Evolutionary conservation across 2,329 filamentous ascomycete species (phyloP), one percentile per base, ranked within the genome.

Genomic region (Nothophoma quercina): DNA sequence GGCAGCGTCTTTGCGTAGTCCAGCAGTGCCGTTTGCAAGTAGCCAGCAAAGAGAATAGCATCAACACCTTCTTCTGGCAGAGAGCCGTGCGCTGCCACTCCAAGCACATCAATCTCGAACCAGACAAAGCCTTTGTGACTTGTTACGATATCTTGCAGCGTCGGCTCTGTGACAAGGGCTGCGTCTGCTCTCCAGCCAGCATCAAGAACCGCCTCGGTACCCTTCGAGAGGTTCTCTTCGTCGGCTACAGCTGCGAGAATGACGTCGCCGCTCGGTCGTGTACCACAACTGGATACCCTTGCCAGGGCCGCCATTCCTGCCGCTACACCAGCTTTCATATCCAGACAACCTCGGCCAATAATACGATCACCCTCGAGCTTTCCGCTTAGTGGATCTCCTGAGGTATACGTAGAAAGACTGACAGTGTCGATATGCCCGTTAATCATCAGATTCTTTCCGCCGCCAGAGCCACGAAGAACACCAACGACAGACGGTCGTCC

Each of bases 341-440:
- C 81, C 8, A 77, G 70, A 4, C 76, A 68, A 0, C 81, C 81
- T 9, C 81, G 73, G 0, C 81, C 80, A 40, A 47, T 59, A 4
- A 59, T 18, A 15, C 51, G 52, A 6, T 46, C 55, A n/a, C 32
- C 41, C 12, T 23, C 23, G 2, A 67, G 30, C 7, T 70, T 57
- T 2, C 81, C 81, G 8, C 75, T 76, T 1, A 83, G 61, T 0
- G 80, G 71, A 30, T 83, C 74, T 2, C 68, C 71, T 1, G 48
- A 51, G 1, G 78, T 76, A 49, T 83, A 83, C 2, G 79, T 79
- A 5, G 70, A 59, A 0, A 79, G 58, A 5, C 76, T 83, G 5
- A 83, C 81, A 0, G 81, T 84, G 45, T 84, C 81, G 1, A 79
- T 74, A 51, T 84, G 81, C 0, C 81, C 81, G 19, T 83, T 83